A percentile compares a stretch with the other conserved stretches of the same genome.
Evolutionary conservation across 352 stramenopile species (phyloP).

Genomic region (Peronosclerospora sorghi): DNA sequence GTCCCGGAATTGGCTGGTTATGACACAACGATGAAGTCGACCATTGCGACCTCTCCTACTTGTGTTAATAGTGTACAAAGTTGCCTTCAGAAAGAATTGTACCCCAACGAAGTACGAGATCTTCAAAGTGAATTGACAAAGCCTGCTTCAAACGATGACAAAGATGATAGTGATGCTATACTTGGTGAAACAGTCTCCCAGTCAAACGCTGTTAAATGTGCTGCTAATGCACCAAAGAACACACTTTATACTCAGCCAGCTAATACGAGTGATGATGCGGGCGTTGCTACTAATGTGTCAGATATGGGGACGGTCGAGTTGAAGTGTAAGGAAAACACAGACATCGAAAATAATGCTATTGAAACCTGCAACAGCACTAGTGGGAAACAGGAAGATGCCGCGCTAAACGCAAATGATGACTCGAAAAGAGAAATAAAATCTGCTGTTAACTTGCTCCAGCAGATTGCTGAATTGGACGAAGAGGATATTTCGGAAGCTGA

Average conservation of each 20-base stretch:
- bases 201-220: neutral
- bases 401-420: neutral
- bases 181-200: neutral
- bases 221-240: neutral
- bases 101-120: neutral
- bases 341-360: neutral
- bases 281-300: slow-evolving; percentile 15
- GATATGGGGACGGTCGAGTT: slow-evolving; percentile 27
- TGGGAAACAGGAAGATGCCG: neutral
- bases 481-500: slow-evolving; percentile 28
- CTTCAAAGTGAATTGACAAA: neutral
- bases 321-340: slow-evolving; percentile 13
- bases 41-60: slow-evolving; percentile 6
- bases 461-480: slow-evolving; percentile 5
- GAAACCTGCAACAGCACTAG: neutral
- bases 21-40: slow-evolving; percentile 6
- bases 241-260: too few relatives aligned
- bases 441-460: neutral
- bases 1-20: neutral
- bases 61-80: neutral
- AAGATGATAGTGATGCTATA: neutral
- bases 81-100: neutral
- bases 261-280: neutral
- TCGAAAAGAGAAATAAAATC: neutral
- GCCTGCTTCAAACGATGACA: neutral